These are phyloP conservation scores for Spizellomyces punctatus DNA, from an alignment of 192 early-diverging fungal genomes.

Conservation along the genomic window DNA sequence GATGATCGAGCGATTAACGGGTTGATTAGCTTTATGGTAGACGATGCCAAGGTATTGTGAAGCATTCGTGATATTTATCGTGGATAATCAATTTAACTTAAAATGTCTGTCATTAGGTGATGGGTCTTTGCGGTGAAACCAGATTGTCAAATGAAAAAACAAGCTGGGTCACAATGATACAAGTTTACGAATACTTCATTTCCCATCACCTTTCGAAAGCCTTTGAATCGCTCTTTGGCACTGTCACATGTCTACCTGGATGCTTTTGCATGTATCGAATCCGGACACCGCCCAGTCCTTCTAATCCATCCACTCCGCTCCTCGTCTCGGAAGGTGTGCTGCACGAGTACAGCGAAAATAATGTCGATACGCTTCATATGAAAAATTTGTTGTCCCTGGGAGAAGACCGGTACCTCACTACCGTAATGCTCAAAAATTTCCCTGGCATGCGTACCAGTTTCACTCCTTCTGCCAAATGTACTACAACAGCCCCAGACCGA, in stretches of 20 bases:
- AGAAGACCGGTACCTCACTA: conserved; percentile 91
- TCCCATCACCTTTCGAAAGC: conserved; percentile 49
- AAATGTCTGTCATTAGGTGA: conserved; percentile 34
- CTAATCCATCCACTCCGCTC: conserved; percentile 51
- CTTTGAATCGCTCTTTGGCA: conserved; percentile 54
- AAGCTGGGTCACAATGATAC: conserved; percentile 93
- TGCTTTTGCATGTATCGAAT: conserved; percentile 97
- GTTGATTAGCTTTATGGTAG: conserved; percentile 83
- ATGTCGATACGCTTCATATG: conserved; percentile 88
- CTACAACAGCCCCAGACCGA: conserved; percentile 82
- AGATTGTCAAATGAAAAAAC: conserved; percentile 82
- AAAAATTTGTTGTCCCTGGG: conserved; percentile 90
- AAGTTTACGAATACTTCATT: conserved; percentile 79
- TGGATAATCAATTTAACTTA: too few relatives aligned
- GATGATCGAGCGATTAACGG: conserved; percentile 74
- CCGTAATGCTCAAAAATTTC: conserved; percentile 92
- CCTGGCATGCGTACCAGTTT: conserved; percentile 87
- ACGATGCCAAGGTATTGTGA: conserved; percentile 65
- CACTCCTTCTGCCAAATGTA: conserved; percentile 81
- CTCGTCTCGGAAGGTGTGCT: conserved; percentile 75
- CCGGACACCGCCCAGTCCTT: conserved; percentile 44
- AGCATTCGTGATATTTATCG: too few relatives aligned
- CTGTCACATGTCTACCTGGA: conserved; percentile 64
- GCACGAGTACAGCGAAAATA: conserved; percentile 76
- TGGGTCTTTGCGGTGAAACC: conserved; percentile 92